Percentiles rank a stretch among this genome's conserved stretches.
Evolutionary conservation across 2,329 filamentous ascomycete genomes (phyloP).

Genomic region (Penicillium sp.): DNA sequence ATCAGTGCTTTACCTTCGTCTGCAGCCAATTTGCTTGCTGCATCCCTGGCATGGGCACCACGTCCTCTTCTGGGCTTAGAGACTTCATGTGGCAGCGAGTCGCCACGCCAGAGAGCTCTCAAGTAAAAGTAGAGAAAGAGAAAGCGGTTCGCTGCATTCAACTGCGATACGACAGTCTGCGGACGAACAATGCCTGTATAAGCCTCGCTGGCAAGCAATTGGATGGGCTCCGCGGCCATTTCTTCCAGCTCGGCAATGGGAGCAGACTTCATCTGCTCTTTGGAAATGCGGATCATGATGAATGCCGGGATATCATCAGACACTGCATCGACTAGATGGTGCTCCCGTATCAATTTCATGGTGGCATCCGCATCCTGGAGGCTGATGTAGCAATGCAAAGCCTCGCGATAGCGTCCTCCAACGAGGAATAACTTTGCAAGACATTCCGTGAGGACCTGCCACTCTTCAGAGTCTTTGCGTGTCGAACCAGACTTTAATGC

Average conservation of each 20-base stretch:
- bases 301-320: conserved; percentile 86
- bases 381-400: conserved; percentile 79
- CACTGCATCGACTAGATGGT: conserved; percentile 83
- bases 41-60: conserved; percentile 37
- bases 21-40: conserved; percentile 45
- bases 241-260: conserved; percentile 66
- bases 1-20: conserved; percentile 63
- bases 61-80: conserved; percentile 34
- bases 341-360: conserved; percentile 77
- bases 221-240: conserved; percentile 74
- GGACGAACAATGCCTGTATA: conserved; percentile 80
- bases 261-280: conserved; percentile 61
- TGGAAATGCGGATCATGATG: conserved; percentile 76
- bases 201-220: conserved; percentile 82
- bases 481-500: conserved; percentile 72
- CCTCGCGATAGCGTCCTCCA: conserved; percentile 73
- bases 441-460: conserved; percentile 81
- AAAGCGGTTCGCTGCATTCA: conserved; percentile 60
- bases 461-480: conserved; percentile 73
- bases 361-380: conserved; percentile 87
- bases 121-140: conserved; percentile 91
- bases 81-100: conserved; percentile 47
- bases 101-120: conserved; percentile 73
- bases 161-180: conserved; percentile 68
- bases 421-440: conserved; percentile 80